A percentile compares a stretch with the other conserved stretches of the same genome.
Evolutionary conservation across 495 filamentous ascomycete genomes (phyloP).

Genomic region (Coniosporium apollinis): DNA sequence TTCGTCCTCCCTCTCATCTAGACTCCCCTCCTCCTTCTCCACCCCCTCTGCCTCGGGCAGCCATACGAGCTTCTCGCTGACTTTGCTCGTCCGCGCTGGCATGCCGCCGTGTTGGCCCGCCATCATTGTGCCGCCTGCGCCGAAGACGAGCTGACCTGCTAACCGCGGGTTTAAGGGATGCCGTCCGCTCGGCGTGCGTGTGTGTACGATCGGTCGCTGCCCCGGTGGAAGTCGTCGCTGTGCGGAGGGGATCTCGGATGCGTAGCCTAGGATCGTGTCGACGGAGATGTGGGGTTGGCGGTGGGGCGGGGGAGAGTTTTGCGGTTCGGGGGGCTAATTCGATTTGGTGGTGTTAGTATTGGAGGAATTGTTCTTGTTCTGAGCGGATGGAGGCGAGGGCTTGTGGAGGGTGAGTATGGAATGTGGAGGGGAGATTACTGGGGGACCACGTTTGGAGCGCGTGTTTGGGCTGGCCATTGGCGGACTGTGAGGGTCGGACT

Average conservation of each 20-base stretch:
- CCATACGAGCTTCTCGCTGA: slow-evolving; percentile 90
- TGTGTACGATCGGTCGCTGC: slow-evolving; percentile 29
- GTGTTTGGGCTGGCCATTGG: too few species aligned
- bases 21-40: slow-evolving; percentile 19
- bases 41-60: slow-evolving; percentile 57
- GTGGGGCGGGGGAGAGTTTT: too few species aligned
- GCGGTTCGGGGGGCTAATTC: too few species aligned
- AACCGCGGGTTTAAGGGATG: slow-evolving; percentile 26
- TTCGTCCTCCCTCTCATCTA: slow-evolving; percentile 36
- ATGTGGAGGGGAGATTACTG: too few species aligned
- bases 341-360: too few species aligned
- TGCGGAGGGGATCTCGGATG: slow-evolving; percentile 87
- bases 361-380: too few species aligned
- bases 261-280: slow-evolving; percentile 86
- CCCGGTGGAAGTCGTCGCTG: slow-evolving; percentile 64
- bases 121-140: slow-evolving; percentile 6
- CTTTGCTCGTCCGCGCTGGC: slow-evolving; percentile 74
- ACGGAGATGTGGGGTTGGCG: too few species aligned
- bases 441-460: too few species aligned
- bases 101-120: slow-evolving; percentile 24
- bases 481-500: too few species aligned
- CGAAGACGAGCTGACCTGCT: slow-evolving; percentile 17
- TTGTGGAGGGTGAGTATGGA: too few species aligned
- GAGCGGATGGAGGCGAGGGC: too few species aligned
- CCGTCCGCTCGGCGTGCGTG: slow-evolving; percentile 27